A percentile compares a stretch with the other conserved stretches of the same genome.
Evolutionary conservation across 352 stramenopile species (phyloP).

Genomic region (Thalassiosira exigua): DNA sequence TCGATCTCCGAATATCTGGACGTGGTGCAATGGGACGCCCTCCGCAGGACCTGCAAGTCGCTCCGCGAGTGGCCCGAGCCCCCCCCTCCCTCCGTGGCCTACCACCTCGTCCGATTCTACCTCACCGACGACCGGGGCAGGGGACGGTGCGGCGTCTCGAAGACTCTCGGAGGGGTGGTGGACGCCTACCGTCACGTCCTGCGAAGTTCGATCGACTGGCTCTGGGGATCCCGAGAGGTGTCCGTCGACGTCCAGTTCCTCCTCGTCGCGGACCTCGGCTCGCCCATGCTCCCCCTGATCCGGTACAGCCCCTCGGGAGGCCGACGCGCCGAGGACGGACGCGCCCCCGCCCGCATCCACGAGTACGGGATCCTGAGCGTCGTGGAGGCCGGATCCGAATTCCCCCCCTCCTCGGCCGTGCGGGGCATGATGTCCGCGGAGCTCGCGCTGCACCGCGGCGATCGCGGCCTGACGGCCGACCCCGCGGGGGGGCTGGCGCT

Average conservation of each 20-base stretch:
- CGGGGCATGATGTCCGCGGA: not conserved
- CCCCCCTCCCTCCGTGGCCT: slow-evolving; percentile 7
- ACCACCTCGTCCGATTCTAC: slow-evolving; percentile 19
- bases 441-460: not conserved
- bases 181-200: not conserved
- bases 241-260: not conserved
- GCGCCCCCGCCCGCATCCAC: not conserved
- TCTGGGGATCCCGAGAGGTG: not conserved
- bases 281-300: slow-evolving; percentile 15
- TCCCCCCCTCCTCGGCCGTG: not conserved
- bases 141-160: slow-evolving; percentile 1
- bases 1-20: slow-evolving; percentile 9
- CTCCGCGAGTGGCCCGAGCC: slow-evolving; percentile 5
- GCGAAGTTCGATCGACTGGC: not conserved
- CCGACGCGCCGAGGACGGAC: not conserved
- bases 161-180: not conserved
- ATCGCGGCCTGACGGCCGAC: not conserved
- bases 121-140: not conserved
- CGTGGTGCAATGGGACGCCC: not conserved
- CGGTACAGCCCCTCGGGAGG: not conserved
- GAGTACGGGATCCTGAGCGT: not conserved
- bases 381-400: not conserved
- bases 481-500: not conserved
- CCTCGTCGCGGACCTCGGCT: not conserved
- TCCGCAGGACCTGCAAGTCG: slow-evolving; percentile 5